These are phyloP conservation scores for Sequoiadendron giganteum DNA, from an alignment of 75 land plant genomes.

Conservation along the genomic window DNA sequence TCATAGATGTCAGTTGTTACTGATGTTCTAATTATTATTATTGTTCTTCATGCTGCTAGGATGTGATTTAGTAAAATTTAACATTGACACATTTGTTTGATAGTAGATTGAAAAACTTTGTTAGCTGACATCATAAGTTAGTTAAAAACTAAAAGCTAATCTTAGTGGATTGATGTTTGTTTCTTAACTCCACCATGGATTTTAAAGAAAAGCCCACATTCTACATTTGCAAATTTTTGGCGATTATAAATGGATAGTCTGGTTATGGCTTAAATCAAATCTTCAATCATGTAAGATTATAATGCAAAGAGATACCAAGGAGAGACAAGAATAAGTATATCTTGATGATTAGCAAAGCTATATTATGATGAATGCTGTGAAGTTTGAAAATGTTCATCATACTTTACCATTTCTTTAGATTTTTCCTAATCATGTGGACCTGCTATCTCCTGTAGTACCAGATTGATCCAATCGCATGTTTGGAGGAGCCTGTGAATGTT, in stretches of 20 bases:
- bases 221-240: no score
- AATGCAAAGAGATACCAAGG: neutral
- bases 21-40: neutral
- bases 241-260: neutral
- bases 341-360: neutral
- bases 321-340: neutral
- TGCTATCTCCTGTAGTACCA: neutral
- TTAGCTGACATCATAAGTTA: no score
- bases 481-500: neutral
- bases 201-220: neutral
- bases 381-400: neutral
- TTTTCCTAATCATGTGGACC: neutral
- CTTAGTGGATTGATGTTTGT: neutral
- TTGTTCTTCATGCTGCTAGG: neutral
- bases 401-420: neutral
- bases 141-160: neutral
- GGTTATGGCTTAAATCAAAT: neutral
- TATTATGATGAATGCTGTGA: neutral
- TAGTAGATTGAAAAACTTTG: neutral
- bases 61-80: neutral
- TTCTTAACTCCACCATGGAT: neutral
- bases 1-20: neutral
- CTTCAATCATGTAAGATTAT: neutral
- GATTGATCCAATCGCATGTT: neutral
- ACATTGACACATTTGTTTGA: neutral